Conservation (phyloP, 257 asterid species). For the Rhazya stricta region DNA sequence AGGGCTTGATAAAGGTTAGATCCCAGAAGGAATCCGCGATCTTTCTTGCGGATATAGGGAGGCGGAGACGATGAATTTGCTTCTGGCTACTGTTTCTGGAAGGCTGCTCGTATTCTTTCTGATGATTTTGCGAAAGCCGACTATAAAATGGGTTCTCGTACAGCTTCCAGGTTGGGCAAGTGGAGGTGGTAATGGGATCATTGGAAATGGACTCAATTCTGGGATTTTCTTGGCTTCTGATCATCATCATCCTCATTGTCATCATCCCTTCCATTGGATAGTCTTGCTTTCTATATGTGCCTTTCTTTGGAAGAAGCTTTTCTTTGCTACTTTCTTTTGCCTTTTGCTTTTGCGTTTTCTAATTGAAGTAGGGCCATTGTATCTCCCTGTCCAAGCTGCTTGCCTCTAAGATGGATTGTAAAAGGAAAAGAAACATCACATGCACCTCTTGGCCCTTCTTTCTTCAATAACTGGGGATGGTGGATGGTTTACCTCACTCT, state of each 20-base stretch:
- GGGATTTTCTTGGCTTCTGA: conserved; percentile 39
- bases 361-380: conserved; percentile 38
- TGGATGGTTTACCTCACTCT: conserved; percentile 20
- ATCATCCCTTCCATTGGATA: conserved; percentile 40
- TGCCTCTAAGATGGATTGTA: conserved; percentile 20
- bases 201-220: conserved; percentile 21
- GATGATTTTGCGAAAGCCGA: conserved; percentile 22
- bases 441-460: conserved; percentile 16
- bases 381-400: conserved; percentile 18
- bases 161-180: conserved; percentile 66
- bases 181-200: conserved; percentile 26
- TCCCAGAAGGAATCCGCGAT: conserved; percentile 78
- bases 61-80: conserved; percentile 64
- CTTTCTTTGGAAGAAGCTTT: conserved; percentile 5
- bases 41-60: conserved; percentile 63
- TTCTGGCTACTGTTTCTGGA: conserved; percentile 14
- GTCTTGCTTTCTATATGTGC: conserved; percentile 12
- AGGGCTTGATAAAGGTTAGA: conserved; percentile 52
- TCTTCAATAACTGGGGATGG: conserved; percentile 26
- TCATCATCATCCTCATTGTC: conserved; percentile 62
- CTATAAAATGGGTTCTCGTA: conserved; percentile 77
- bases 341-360: conserved; percentile 33
- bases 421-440: conserved; percentile 26
- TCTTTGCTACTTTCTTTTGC: conserved; percentile 11
- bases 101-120: conserved; percentile 3